Evolutionary conservation across 805 yeast species (phyloP).

Genomic region (Danielozyma ontarioensis): DNA sequence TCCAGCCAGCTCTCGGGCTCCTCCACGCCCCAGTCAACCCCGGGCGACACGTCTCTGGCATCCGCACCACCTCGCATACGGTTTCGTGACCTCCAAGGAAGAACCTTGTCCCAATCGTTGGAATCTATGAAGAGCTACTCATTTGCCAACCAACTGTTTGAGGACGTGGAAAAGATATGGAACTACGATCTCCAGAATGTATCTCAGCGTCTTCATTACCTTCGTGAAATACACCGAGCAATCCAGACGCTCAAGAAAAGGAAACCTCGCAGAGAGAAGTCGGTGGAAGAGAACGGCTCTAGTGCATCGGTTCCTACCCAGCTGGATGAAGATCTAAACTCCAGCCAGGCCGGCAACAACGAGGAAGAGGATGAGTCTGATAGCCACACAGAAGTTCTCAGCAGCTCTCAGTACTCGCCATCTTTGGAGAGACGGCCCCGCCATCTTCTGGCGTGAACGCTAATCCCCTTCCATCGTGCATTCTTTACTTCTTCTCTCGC

Average conservation of each 20-base stretch:
- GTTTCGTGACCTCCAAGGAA: neutral
- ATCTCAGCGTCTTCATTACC: slow-evolving; percentile 20
- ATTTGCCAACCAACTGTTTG: neutral
- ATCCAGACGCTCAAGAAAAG: slow-evolving; percentile 17
- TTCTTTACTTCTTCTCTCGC: too few relatives aligned
- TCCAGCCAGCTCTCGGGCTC: too few relatives aligned
- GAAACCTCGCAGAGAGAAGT: slow-evolving; percentile 1
- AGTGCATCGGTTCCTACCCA: neutral
- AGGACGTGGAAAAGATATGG: slow-evolving; percentile 18
- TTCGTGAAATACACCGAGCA: slow-evolving; percentile 23
- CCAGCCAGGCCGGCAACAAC: neutral
- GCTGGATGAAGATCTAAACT: neutral
- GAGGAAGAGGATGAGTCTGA: neutral
- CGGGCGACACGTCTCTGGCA: too few relatives aligned
- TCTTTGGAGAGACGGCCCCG: neutral
- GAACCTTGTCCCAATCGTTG: neutral
- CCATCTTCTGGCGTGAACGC: too few relatives aligned
- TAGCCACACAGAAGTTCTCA: neutral
- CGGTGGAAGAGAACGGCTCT: neutral
- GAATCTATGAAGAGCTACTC: neutral
- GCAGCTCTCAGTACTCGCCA: neutral
- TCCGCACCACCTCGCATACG: neutral
- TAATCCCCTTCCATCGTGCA: too few relatives aligned
- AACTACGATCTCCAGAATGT: slow-evolving; percentile 16
- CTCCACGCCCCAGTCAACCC: neutral